phyloP scores from a whole-genome alignment of 2,329 filamentous ascomycete species.

The Phaeosphaeriaceae sp. region DNA sequence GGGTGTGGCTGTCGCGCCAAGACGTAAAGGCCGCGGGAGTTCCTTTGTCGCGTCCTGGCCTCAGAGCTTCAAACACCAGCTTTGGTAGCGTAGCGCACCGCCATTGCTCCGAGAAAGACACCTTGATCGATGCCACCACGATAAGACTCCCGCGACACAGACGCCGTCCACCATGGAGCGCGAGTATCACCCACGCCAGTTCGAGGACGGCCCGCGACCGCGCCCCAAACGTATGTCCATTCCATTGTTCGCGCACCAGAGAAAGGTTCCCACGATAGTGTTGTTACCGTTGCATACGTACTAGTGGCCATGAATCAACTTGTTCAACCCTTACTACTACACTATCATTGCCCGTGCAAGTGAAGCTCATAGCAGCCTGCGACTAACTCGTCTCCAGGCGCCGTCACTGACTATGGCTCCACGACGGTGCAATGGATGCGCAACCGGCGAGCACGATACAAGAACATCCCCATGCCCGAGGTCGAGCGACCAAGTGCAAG shows the following conservation, averaged over 20 bases:
- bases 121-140: slow-evolving; percentile 5
- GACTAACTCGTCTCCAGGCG: slow-evolving; percentile 62
- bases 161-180: slow-evolving; percentile 40
- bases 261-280: not conserved
- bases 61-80: not conserved
- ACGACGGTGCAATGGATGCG: slow-evolving; percentile 92
- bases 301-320: not conserved
- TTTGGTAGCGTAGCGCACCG: not conserved
- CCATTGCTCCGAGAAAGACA: not conserved
- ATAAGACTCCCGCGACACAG: slow-evolving; percentile 5
- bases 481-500: slow-evolving; percentile 84
- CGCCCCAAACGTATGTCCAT: slow-evolving; percentile 45
- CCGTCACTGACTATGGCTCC: slow-evolving; percentile 91
- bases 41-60: not conserved
- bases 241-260: slow-evolving; percentile 4
- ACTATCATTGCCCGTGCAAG: not conserved
- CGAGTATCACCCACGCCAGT: slow-evolving; percentile 45
- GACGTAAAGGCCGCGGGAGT: not conserved
- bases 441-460: slow-evolving; percentile 78
- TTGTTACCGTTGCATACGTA: not conserved
- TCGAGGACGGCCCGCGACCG: slow-evolving; percentile 41
- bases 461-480: slow-evolving; percentile 74
- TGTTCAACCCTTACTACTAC: not conserved
- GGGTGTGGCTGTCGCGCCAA: slow-evolving; percentile 1
- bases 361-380: not conserved